Percentiles rank a stretch among this genome's conserved stretches.
Evolutionary conservation across 2,329 filamentous ascomycete genomes (phyloP).

Genomic region (Nigrospora osmanthi): DNA sequence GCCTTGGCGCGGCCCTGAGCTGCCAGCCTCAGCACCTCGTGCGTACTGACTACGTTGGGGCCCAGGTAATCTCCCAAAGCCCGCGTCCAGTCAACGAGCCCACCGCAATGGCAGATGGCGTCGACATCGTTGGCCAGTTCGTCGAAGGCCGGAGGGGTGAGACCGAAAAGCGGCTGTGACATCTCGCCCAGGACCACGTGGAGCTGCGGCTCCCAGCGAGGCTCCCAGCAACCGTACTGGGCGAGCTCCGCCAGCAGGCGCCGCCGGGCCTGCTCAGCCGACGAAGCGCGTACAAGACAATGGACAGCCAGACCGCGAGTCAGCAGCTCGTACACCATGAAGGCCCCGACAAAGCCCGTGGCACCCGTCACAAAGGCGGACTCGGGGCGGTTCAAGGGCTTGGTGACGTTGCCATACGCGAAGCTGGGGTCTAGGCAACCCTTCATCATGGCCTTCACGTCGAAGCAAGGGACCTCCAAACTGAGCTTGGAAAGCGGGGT

Average conservation of each 20-base stretch:
- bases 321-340: conserved; percentile 15
- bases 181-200: conserved; percentile 14
- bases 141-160: conserved; percentile 13
- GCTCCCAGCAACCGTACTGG: conserved; percentile 14
- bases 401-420: conserved; percentile 10
- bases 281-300: conserved; percentile 16
- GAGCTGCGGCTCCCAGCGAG: conserved; percentile 11
- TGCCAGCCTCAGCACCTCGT: conserved; percentile 19
- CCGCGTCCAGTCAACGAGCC: conserved; percentile 21
- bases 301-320: conserved; percentile 10
- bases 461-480: conserved; percentile 5
- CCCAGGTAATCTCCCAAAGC: conserved; percentile 19
- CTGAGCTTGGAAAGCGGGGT: no score
- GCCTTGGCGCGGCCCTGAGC: conserved; percentile 15
- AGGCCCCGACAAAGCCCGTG: conserved; percentile 20
- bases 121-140: conserved; percentile 15
- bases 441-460: conserved; percentile 11
- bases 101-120: conserved; percentile 17
- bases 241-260: conserved; percentile 11
- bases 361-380: conserved; percentile 17
- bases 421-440: conserved; percentile 16
- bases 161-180: conserved; percentile 14
- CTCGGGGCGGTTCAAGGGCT: conserved; percentile 4
- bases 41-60: conserved; percentile 19
- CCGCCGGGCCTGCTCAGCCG: conserved; percentile 5